These are phyloP conservation scores for Kodamaea suecica DNA, from an alignment of 1,139 yeast genomes.

Conservation along the genomic window DNA sequence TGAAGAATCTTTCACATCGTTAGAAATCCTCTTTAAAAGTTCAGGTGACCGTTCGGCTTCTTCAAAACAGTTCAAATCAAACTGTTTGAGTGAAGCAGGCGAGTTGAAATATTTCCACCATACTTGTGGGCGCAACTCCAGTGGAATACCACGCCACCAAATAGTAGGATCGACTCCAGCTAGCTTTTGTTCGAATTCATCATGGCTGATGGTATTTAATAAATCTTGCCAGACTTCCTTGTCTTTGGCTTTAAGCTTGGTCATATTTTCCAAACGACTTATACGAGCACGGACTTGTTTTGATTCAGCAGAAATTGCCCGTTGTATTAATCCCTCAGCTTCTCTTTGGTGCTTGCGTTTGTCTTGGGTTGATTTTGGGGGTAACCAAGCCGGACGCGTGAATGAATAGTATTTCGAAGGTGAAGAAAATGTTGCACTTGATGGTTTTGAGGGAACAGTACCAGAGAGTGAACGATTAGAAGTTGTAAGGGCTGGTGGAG, in stretches of 20 bases:
- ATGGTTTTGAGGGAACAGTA: slow-evolving; percentile 10
- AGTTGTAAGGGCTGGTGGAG: slow-evolving; percentile 1
- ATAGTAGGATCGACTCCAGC: slow-evolving; percentile 36
- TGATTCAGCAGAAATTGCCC: slow-evolving; percentile 44
- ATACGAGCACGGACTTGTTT: slow-evolving; percentile 29
- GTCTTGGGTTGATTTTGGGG: slow-evolving; percentile 61
- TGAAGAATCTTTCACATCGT: slow-evolving; percentile 7
- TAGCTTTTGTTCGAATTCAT: slow-evolving; percentile 28
- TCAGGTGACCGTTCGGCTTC: slow-evolving; percentile 16
- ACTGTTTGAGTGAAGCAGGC: slow-evolving; percentile 3
- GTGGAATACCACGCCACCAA: slow-evolving; percentile 69
- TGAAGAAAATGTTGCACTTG: slow-evolving; percentile 3
- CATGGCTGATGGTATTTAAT: slow-evolving; percentile 20
- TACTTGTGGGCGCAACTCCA: slow-evolving; percentile 40
- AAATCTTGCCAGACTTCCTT: slow-evolving; percentile 42
- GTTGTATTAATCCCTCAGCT: slow-evolving; percentile 47
- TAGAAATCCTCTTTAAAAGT: slow-evolving; percentile 4
- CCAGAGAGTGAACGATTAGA: not conserved
- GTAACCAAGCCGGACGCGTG: slow-evolving; percentile 65
- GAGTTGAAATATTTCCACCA: slow-evolving; percentile 40
- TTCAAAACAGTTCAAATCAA: slow-evolving; percentile 13
- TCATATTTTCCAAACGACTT: slow-evolving; percentile 23
- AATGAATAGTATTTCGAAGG: slow-evolving; percentile 33
- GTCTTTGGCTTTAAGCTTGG: slow-evolving; percentile 34
- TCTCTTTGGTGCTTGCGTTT: slow-evolving; percentile 54